These are phyloP conservation scores for Lecanoromycetidae sp. DNA, from an alignment of 2,329 filamentous ascomycete species.

Conservation along the genomic window DNA sequence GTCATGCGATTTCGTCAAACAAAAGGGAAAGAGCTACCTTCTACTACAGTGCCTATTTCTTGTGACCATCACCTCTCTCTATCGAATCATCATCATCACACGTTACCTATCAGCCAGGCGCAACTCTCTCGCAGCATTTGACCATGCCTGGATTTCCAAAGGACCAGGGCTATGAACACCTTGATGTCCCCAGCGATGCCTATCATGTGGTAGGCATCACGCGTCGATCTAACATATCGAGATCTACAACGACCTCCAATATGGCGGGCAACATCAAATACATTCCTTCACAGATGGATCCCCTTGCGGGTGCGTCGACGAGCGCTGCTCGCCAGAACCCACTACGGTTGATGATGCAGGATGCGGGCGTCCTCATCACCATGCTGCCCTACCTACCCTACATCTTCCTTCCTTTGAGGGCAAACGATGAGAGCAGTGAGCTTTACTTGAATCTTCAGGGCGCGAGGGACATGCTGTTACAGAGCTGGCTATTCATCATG, in stretches of 20 bases:
- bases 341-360: constrained; percentile 12
- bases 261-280: constrained; percentile 7
- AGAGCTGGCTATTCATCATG: constrained; percentile 13
- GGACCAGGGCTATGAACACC: background rate
- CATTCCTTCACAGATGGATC: constrained; percentile 15
- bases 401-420: constrained; percentile 13
- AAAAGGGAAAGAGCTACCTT: too few relatives aligned
- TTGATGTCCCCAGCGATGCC: background rate
- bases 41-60: too few relatives aligned
- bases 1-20: too few relatives aligned
- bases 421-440: constrained; percentile 8
- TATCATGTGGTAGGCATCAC: constrained; percentile 1
- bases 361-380: constrained; percentile 12
- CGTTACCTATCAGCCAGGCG: too few relatives aligned
- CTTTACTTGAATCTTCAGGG: constrained; percentile 4
- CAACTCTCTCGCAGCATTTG: background rate
- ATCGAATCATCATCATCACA: too few relatives aligned
- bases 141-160: background rate
- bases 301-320: constrained; percentile 2
- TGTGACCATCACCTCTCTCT: too few relatives aligned
- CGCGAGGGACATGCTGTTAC: constrained; percentile 5
- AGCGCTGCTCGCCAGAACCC: constrained; percentile 9
- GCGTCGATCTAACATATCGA: background rate
- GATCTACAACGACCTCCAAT: background rate
- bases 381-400: constrained; percentile 15